Evolutionary conservation across 2,329 filamentous ascomycete genomes (phyloP).

Genomic region (Ceratocystis lukuohia): DNA sequence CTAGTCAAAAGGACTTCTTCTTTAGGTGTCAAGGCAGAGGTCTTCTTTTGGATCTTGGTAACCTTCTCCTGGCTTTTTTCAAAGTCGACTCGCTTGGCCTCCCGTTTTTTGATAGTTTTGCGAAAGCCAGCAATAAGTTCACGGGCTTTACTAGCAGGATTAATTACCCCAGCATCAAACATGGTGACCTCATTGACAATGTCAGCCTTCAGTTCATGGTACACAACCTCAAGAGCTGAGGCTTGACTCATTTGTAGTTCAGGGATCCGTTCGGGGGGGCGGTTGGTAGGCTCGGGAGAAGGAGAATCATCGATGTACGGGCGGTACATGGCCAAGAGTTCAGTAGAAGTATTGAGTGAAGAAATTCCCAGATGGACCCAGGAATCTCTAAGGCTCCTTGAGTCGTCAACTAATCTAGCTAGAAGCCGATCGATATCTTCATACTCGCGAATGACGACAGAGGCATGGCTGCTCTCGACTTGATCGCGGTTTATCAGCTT

Average conservation of each 20-base stretch:
- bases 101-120: conserved; percentile 73
- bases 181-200: conserved; percentile 55
- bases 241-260: conserved; percentile 50
- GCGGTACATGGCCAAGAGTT: conserved; percentile 62
- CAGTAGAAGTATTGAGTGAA: conserved; percentile 52
- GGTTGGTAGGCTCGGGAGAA: conserved; percentile 35
- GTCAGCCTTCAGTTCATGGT: conserved; percentile 57
- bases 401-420: conserved; percentile 60
- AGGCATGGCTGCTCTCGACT: conserved; percentile 64
- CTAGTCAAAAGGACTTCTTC: conserved; percentile 60
- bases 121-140: conserved; percentile 57
- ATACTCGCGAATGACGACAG: conserved; percentile 62
- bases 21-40: conserved; percentile 51
- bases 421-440: conserved; percentile 66
- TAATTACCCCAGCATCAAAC: conserved; percentile 57
- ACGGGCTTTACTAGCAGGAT: conserved; percentile 55
- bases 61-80: conserved; percentile 63
- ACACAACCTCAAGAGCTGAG: conserved; percentile 50
- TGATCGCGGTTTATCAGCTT: conserved; percentile 54
- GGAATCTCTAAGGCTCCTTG: conserved; percentile 62
- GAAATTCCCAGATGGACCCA: conserved; percentile 60
- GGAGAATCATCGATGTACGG: conserved; percentile 52
- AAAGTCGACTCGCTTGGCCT: conserved; percentile 69
- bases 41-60: conserved; percentile 56
- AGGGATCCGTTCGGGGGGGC: conserved; percentile 37